A percentile compares a stretch with the other conserved stretches of the same genome.
These are phyloP conservation scores for Phytophthora melonis DNA, from an alignment of 352 stramenopile genomes.

Conservation along the genomic window DNA sequence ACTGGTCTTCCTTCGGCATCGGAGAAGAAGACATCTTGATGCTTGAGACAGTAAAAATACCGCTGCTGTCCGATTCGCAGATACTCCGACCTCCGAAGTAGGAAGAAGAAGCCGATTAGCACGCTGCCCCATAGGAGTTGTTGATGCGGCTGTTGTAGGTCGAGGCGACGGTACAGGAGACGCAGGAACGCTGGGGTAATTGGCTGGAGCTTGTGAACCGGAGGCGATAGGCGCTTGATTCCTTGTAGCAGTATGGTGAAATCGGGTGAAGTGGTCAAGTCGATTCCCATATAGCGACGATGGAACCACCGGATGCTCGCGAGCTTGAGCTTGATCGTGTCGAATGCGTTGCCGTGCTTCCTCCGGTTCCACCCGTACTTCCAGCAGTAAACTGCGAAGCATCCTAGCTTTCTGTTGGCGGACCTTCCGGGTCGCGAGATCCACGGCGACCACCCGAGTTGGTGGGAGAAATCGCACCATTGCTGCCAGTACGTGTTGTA, in stretches of 20 bases:
- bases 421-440: background rate
- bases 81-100: no score
- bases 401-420: conserved; percentile 15
- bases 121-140: no score
- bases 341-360: conserved; percentile 19
- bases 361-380: conserved; percentile 22
- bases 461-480: conserved; percentile 1
- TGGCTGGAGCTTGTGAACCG: conserved; percentile 31
- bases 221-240: conserved; percentile 30
- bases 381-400: conserved; percentile 25
- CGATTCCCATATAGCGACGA: conserved; percentile 8
- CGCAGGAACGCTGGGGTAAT: conserved; percentile 16
- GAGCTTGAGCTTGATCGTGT: conserved; percentile 33
- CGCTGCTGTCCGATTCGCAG: no score
- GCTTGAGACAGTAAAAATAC: no score
- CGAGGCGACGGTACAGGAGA: no score
- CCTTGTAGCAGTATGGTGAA: conserved; percentile 28
- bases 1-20: no score
- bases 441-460: conserved; percentile 14
- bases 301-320: conserved; percentile 33
- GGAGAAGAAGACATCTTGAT: no score
- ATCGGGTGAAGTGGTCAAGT: background rate
- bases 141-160: no score
- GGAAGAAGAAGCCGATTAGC: no score
- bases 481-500: conserved; percentile 10